Evolutionary conservation across 2,329 filamentous ascomycete species (phyloP).

Genomic region (Paraconiothyrium sp.): DNA sequence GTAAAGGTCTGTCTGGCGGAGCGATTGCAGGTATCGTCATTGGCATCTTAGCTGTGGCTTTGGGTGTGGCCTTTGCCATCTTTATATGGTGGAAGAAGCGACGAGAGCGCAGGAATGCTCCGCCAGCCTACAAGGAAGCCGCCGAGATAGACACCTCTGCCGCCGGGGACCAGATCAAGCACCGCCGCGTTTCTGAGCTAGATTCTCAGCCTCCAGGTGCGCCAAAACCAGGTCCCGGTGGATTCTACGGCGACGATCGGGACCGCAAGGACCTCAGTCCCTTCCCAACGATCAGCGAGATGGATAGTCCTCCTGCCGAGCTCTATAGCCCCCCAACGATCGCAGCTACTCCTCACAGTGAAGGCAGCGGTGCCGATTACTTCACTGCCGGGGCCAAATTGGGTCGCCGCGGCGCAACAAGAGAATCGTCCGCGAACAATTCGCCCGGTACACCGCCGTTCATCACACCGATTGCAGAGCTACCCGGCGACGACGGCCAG

Average conservation of each 20-base stretch:
- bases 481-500: slow-evolving; percentile 42
- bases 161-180: slow-evolving; percentile 42
- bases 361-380: slow-evolving; percentile 32
- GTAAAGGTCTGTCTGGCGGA: slow-evolving; percentile 33
- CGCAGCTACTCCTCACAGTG: slow-evolving; percentile 21
- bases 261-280: slow-evolving; percentile 28
- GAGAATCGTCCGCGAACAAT: slow-evolving; percentile 38
- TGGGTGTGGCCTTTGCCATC: slow-evolving; percentile 31
- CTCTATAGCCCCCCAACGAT: slow-evolving; percentile 44
- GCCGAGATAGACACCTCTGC: slow-evolving; percentile 40
- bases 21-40: slow-evolving; percentile 48
- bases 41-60: slow-evolving; percentile 40
- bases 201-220: slow-evolving; percentile 41
- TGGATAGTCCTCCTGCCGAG: slow-evolving; percentile 46
- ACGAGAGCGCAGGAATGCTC: slow-evolving; percentile 18
- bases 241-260: slow-evolving; percentile 36
- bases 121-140: slow-evolving; percentile 21
- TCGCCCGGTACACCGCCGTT: slow-evolving; percentile 30
- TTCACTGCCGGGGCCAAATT: slow-evolving; percentile 31
- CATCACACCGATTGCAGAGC: slow-evolving; percentile 33
- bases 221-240: slow-evolving; percentile 32
- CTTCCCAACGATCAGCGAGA: slow-evolving; percentile 44
- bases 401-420: slow-evolving; percentile 34
- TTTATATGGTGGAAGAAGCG: slow-evolving; percentile 43
- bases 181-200: slow-evolving; percentile 46